Evolutionary conservation across 352 stramenopile genomes (phyloP).

Genomic region (Pilasporangium apinafurcum): DNA sequence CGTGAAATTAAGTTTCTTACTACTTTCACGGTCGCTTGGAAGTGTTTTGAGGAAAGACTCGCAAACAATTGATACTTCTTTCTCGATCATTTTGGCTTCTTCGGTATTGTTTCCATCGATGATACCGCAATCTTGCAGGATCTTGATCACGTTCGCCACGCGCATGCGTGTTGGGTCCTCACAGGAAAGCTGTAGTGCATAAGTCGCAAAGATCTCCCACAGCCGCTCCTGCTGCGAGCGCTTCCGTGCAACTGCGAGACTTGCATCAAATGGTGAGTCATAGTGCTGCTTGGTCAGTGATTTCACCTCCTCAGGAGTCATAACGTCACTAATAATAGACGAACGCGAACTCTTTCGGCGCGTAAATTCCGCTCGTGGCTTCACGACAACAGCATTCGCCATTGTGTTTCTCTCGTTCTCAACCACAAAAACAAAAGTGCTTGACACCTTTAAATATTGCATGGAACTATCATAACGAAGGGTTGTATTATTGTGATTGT

Average conservation of each 20-base stretch:
- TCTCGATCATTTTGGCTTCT: slow-evolving; percentile 60
- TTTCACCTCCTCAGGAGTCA: slow-evolving; percentile 8
- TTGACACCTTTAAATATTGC: too few species aligned
- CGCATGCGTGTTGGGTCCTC: slow-evolving; percentile 74
- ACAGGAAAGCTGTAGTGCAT: slow-evolving; percentile 66
- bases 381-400: not conserved
- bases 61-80: slow-evolving; percentile 70
- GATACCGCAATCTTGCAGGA: slow-evolving; percentile 73
- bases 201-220: slow-evolving; percentile 76
- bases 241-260: slow-evolving; percentile 39
- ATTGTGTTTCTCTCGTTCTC: too few species aligned
- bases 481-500: too few species aligned
- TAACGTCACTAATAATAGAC: not conserved
- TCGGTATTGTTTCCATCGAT: slow-evolving; percentile 47
- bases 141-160: slow-evolving; percentile 55
- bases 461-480: too few species aligned
- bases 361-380: slow-evolving; percentile 5
- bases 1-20: slow-evolving; percentile 67
- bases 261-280: slow-evolving; percentile 60
- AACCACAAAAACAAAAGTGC: too few species aligned
- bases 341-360: slow-evolving; percentile 1
- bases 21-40: slow-evolving; percentile 45
- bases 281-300: slow-evolving; percentile 34
- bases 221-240: slow-evolving; percentile 62
- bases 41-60: slow-evolving; percentile 59